A percentile compares a stretch with the other conserved stretches of the same genome.
phyloP scores from a whole-genome alignment of 2,329 filamentous ascomycete species.

The Rosellinia necatrix region DNA sequence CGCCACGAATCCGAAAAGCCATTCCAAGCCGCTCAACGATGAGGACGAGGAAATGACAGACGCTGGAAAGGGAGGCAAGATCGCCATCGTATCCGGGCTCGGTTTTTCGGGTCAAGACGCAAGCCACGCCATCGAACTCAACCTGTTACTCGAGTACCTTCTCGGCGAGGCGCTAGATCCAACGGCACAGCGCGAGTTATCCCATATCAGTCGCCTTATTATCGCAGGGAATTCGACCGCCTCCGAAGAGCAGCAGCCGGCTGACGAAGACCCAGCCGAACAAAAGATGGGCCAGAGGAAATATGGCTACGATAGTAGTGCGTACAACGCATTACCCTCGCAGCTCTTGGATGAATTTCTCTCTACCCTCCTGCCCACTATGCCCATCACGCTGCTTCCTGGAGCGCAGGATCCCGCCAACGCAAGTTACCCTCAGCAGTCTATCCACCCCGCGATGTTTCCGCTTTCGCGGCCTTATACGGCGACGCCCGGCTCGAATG shows the following conservation, averaged over 20 bases:
- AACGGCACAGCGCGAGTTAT: constrained; percentile 60
- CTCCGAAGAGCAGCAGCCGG: constrained; percentile 41
- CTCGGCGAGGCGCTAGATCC: constrained; percentile 77
- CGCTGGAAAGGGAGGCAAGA: constrained; percentile 51
- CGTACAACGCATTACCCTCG: constrained; percentile 86
- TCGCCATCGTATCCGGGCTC: constrained; percentile 89
- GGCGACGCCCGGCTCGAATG: constrained; percentile 48
- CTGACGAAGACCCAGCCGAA: constrained; percentile 47
- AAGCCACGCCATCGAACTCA: constrained; percentile 74
- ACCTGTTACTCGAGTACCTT: constrained; percentile 83
- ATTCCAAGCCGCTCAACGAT: constrained; percentile 44
- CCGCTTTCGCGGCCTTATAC: constrained; percentile 73
- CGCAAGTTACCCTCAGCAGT: constrained; percentile 86
- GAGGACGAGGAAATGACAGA: constrained; percentile 64
- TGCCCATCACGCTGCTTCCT: constrained; percentile 88
- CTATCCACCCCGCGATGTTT: constrained; percentile 91
- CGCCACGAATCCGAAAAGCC: constrained; percentile 32
- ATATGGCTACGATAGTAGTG: constrained; percentile 89
- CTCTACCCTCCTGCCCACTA: constrained; percentile 76
- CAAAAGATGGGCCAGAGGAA: constrained; percentile 67
- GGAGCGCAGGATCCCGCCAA: constrained; percentile 87
- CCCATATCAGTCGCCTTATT: constrained; percentile 80
- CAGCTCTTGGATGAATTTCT: constrained; percentile 85
- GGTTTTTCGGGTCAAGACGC: constrained; percentile 76
- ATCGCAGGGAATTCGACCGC: constrained; percentile 88